phyloP scores from a whole-genome alignment of 106 monocot genomes.

The Allium cepa region DNA sequence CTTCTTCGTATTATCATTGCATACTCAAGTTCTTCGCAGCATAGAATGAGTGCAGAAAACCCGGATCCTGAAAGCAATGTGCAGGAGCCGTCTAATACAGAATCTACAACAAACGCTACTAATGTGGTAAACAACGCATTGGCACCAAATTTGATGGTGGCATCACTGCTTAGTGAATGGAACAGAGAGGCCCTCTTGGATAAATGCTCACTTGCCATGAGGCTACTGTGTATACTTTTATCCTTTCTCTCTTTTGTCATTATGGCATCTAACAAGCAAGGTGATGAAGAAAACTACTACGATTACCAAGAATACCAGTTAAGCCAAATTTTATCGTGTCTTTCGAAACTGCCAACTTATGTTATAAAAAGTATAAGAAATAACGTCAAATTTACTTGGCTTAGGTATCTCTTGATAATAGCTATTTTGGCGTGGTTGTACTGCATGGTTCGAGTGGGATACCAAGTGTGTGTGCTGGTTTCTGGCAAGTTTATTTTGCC shows the following conservation, averaged over 20 bases:
- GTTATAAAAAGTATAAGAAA: too few species aligned
- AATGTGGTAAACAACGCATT: background rate
- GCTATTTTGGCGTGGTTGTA: too few species aligned
- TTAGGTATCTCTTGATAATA: too few species aligned
- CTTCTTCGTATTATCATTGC: background rate
- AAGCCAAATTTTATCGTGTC: too few species aligned
- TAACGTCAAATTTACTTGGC: too few species aligned
- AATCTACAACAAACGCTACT: background rate
- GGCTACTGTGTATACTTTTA: slow-evolving; percentile 33
- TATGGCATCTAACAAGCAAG: slow-evolving; percentile 76
- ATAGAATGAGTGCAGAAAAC: too few species aligned
- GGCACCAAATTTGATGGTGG: background rate
- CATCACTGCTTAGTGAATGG: slow-evolving; percentile 39
- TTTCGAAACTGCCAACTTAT: too few species aligned
- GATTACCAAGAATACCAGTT: slow-evolving; percentile 76
- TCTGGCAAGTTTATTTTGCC: too few species aligned
- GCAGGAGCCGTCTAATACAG: background rate
- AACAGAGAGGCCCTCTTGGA: slow-evolving; percentile 36
- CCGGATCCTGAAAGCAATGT: too few species aligned
- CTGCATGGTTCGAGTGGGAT: too few species aligned
- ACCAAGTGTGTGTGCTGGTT: too few species aligned
- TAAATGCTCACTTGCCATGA: slow-evolving; percentile 36
- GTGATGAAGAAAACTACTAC: slow-evolving; percentile 61
- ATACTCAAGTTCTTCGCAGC: background rate
- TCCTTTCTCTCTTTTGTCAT: slow-evolving; percentile 43